Conservation (phyloP, 495 filamentous ascomycete genomes). For the Tuber indicum region DNA sequence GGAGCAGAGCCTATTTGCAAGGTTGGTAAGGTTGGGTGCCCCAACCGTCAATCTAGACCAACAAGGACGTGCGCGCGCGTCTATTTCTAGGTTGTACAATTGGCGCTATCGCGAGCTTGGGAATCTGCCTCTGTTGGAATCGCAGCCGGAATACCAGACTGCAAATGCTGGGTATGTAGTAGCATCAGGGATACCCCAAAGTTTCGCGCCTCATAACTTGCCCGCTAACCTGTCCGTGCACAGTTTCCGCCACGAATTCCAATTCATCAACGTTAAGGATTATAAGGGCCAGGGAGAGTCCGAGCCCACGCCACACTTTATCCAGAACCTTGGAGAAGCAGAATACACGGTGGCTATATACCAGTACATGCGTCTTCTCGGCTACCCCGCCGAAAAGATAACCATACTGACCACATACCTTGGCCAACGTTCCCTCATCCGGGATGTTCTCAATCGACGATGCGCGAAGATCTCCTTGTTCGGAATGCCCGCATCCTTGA, state of each 20-base stretch:
- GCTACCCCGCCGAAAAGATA: constrained; percentile 88
- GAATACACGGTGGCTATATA: constrained; percentile 94
- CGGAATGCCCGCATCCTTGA: constrained; percentile 81
- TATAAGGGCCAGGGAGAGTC: constrained; percentile 86
- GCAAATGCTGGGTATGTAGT: constrained; percentile 67
- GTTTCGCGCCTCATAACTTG: neutral
- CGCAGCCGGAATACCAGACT: constrained; percentile 60
- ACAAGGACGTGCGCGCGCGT: constrained; percentile 81
- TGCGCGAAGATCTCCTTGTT: constrained; percentile 79
- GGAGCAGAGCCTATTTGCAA: constrained; percentile 88
- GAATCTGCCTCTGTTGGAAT: constrained; percentile 68
- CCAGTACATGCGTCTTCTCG: constrained; percentile 95
- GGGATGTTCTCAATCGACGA: constrained; percentile 78
- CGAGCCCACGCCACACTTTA: constrained; percentile 91
- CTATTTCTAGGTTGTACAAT: constrained; percentile 80
- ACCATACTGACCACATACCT: constrained; percentile 90
- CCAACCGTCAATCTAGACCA: constrained; percentile 84
- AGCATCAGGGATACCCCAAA: neutral
- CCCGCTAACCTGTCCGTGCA: constrained; percentile 8
- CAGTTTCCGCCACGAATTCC: constrained; percentile 78
- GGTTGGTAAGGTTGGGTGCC: constrained; percentile 81
- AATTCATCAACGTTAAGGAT: constrained; percentile 93
- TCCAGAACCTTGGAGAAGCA: constrained; percentile 94
- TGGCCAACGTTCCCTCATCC: constrained; percentile 85
- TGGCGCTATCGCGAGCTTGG: constrained; percentile 85